Percentiles rank a stretch among this genome's conserved stretches.
phyloP scores from a whole-genome alignment of 345 rosid genomes.

The Lepidium africanum region DNA sequence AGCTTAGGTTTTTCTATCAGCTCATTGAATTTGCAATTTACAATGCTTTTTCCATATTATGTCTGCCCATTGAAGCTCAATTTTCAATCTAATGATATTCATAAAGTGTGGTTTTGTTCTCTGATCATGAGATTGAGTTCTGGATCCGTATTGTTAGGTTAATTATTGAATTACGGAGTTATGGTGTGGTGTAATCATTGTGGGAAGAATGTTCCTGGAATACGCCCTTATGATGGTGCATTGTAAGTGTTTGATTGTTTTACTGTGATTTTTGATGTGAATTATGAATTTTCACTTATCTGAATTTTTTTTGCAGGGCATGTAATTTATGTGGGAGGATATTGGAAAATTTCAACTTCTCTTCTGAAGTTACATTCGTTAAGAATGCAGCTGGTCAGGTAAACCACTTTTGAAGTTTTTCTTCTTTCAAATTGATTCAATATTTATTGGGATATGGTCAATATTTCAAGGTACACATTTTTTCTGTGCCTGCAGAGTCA shows the following conservation, averaged over 20 bases:
- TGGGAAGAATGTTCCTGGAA: constrained; percentile 8
- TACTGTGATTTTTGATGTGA: background rate
- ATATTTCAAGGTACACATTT: background rate
- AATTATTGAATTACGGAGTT: background rate
- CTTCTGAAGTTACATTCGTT: background rate
- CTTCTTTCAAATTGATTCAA: background rate
- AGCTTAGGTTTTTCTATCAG: no score
- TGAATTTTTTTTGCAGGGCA: background rate
- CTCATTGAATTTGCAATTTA: no score
- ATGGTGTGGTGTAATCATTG: constrained; percentile 30
- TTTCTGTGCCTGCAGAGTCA: constrained; percentile 35
- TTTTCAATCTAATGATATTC: no score
- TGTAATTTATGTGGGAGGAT: constrained; percentile 8
- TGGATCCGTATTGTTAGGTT: background rate
- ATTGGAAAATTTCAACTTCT: background rate
- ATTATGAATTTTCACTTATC: background rate
- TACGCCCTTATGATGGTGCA: constrained; percentile 20
- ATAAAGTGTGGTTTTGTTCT: no score
- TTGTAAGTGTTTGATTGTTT: constrained; percentile 15
- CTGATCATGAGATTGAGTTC: background rate
- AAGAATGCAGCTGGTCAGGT: constrained; percentile 24
- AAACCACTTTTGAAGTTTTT: background rate
- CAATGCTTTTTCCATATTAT: no score
- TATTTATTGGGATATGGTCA: background rate
- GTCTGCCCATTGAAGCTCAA: no score